phyloP scores from a whole-genome alignment of 1,139 yeast species.

The Geotrichum klebahnii region DNA sequence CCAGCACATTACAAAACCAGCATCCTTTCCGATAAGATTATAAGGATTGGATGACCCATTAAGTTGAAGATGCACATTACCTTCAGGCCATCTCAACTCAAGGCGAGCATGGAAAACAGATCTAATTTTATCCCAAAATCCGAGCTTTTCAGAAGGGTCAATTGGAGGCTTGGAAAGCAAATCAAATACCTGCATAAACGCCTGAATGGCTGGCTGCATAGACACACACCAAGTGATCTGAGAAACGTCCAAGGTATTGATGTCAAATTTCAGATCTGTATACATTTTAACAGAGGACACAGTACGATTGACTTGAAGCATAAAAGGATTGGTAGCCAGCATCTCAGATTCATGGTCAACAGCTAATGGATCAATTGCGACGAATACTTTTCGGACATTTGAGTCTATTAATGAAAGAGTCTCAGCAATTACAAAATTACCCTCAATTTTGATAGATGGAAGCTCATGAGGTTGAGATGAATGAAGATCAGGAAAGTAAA shows the following conservation, averaged over 20 bases:
- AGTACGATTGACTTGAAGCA: constrained; percentile 68
- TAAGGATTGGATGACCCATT: constrained; percentile 80
- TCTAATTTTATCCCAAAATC: constrained; percentile 75
- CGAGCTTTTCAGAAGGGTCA: constrained; percentile 80
- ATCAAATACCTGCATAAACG: constrained; percentile 73
- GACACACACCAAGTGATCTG: constrained; percentile 83
- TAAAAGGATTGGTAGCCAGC: constrained; percentile 42
- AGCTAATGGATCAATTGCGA: constrained; percentile 55
- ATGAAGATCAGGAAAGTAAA: constrained; percentile 42
- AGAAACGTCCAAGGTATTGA: constrained; percentile 57
- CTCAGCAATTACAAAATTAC: constrained; percentile 57
- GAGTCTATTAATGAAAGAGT: constrained; percentile 45
- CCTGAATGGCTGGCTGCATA: constrained; percentile 79
- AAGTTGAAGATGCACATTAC: constrained; percentile 49
- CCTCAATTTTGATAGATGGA: constrained; percentile 40
- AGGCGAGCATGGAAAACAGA: constrained; percentile 56
- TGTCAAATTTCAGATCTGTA: constrained; percentile 55
- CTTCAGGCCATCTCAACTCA: constrained; percentile 47
- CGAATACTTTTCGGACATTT: constrained; percentile 56
- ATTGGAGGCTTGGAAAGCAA: constrained; percentile 76
- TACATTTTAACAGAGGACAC: constrained; percentile 71
- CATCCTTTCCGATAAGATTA: constrained; percentile 56
- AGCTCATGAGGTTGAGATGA: constrained; percentile 37
- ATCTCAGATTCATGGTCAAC: constrained; percentile 16
- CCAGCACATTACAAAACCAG: constrained; percentile 84